Evolutionary conservation across 192 early-diverging fungal genomes (phyloP).

Genomic region (Radiomyces spectabilis): DNA sequence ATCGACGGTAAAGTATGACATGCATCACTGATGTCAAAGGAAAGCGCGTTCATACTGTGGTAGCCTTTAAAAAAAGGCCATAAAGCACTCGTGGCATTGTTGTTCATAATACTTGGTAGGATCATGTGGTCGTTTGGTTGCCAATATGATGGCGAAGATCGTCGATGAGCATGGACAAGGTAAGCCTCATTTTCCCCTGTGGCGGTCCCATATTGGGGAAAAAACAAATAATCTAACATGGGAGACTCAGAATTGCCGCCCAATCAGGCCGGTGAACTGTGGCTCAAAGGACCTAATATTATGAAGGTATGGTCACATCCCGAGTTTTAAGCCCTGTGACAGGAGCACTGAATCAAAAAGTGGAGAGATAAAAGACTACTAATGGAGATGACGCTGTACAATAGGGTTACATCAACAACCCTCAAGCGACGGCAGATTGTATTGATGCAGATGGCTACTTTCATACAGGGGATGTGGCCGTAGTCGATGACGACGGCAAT

Average conservation of each 20-base stretch:
- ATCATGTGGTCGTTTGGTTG: conserved; percentile 64
- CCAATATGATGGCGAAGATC: conserved; percentile 59
- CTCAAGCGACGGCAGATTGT: conserved; percentile 29
- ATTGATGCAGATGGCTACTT: conserved; percentile 45
- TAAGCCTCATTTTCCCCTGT: background rate
- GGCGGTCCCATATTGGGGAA: background rate
- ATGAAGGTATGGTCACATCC: conserved; percentile 17
- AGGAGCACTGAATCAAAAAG: background rate
- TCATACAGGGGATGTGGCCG: conserved; percentile 55
- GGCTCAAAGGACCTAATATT: background rate
- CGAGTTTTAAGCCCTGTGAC: background rate
- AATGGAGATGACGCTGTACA: too few species aligned
- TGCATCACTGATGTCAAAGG: too few species aligned
- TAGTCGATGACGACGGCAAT: conserved; percentile 42
- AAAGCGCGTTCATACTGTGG: too few species aligned
- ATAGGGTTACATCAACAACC: conserved; percentile 39
- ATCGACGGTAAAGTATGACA: too few species aligned
- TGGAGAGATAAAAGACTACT: background rate
- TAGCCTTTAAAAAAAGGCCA: too few species aligned
- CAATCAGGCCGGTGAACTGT: background rate
- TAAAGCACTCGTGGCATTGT: too few species aligned
- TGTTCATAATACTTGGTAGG: too few species aligned
- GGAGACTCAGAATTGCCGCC: background rate
- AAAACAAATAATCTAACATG: background rate
- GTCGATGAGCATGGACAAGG: background rate